Percentiles rank a stretch among this genome's conserved stretches.
Conservation (phyloP, 805 yeast genomes). For the Yamadazyma tumulicola region DNA sequence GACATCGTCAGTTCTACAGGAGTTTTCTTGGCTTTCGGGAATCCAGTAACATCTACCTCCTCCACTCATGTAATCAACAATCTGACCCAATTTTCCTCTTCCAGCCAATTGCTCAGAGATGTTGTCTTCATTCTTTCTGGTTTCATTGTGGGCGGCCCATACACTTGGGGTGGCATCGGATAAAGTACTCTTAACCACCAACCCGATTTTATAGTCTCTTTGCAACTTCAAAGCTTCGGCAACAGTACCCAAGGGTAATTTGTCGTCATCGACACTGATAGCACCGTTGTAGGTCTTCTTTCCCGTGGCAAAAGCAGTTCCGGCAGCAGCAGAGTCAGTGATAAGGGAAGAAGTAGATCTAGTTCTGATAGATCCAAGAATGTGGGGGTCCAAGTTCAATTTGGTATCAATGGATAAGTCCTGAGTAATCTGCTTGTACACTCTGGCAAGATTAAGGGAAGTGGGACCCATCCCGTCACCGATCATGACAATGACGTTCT, state of each 20-base stretch:
- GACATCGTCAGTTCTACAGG: slow-evolving; percentile 68
- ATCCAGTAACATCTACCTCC: slow-evolving; percentile 88
- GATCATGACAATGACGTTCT: slow-evolving; percentile 80
- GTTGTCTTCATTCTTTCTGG: slow-evolving; percentile 72
- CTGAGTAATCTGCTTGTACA: slow-evolving; percentile 63
- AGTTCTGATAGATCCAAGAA: slow-evolving; percentile 83
- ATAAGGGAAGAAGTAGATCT: slow-evolving; percentile 74
- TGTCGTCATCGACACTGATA: slow-evolving; percentile 69
- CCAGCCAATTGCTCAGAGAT: slow-evolving; percentile 89
- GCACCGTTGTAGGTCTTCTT: slow-evolving; percentile 86
- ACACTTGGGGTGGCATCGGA: slow-evolving; percentile 96
- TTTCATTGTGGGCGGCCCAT: slow-evolving; percentile 75
- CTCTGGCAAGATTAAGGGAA: slow-evolving; percentile 73
- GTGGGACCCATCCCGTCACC: slow-evolving; percentile 96
- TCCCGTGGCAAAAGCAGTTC: slow-evolving; percentile 91
- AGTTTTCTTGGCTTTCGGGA: slow-evolving; percentile 50
- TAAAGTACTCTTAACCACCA: slow-evolving; percentile 87
- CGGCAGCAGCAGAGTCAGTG: slow-evolving; percentile 98
- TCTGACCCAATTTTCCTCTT: slow-evolving; percentile 73
- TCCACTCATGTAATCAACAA: slow-evolving; percentile 75
- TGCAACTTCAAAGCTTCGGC: slow-evolving; percentile 80
- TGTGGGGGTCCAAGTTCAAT: slow-evolving; percentile 59
- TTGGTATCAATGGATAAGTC: slow-evolving; percentile 44
- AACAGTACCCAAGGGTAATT: slow-evolving; percentile 77
- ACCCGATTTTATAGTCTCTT: slow-evolving; percentile 80